These are phyloP conservation scores for Neltuma alba DNA, from an alignment of 306 rosid species.

Conservation along the genomic window DNA sequence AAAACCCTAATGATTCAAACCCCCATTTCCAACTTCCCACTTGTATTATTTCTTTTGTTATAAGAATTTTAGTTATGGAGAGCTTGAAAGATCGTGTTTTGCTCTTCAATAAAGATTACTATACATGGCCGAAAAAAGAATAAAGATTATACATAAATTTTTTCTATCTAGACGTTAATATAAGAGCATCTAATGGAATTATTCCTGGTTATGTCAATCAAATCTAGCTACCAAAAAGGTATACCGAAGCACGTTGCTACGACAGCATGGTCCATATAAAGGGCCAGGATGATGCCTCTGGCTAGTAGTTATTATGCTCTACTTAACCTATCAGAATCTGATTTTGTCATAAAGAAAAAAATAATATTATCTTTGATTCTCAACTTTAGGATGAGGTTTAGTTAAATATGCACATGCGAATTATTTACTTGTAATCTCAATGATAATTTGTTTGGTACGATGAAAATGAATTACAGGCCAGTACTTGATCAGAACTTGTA, in stretches of 20 bases:
- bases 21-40: neutral
- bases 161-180: neutral
- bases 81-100: neutral
- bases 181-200: neutral
- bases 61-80: neutral
- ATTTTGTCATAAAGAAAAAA: neutral
- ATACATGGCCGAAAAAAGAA: too few species aligned
- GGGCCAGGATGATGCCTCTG: neutral
- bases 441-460: too few species aligned
- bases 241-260: neutral
- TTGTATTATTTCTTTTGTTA: neutral
- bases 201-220: neutral
- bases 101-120: too few species aligned
- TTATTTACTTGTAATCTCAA: neutral
- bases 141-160: too few species aligned
- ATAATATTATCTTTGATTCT: neutral
- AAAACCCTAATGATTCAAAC: neutral
- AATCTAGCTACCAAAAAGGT: neutral
- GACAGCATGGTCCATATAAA: neutral
- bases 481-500: slow-evolving; percentile 94
- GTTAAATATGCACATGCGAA: neutral
- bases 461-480: slow-evolving; percentile 64
- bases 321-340: neutral
- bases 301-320: neutral
- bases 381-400: neutral